Evolutionary conservation across 2,329 filamentous ascomycete species (phyloP), one percentile per base, ranked within the genome.

Genomic region (Fusarium sterilihyphosum): DNA sequence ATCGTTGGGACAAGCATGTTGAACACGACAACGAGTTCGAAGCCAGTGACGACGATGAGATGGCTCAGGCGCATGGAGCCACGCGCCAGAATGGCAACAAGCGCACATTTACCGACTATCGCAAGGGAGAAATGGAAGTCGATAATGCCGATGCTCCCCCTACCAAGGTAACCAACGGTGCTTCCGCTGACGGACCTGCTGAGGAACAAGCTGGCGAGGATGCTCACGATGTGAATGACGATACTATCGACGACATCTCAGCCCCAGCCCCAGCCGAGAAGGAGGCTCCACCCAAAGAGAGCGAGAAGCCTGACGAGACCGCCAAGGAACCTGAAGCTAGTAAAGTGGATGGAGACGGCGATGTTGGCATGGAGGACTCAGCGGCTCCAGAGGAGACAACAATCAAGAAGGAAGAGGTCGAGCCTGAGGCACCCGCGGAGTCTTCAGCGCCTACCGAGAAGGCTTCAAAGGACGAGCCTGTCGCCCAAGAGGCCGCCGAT

Each of bases 11-110:
- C 73, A 92, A 95, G 82, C 91, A 89, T 56, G 88, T 94, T 33
- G 89, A 91, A 61, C 90, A 93, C 66, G 90, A 94, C 13, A 93
- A 93, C 76, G 96, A 98, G 80, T 90, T 95, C 49, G 93, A 95
- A 67, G 93, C 96, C 49, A 97, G 94, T 73, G 95, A 97, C 70
- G 94, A 98, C 68, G 96, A 98, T 77, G 94, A 97, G 17, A 90
- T 94, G 82, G 89, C 89, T 47, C 86, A 86, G 47, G 88, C 89
- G 43, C 94, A 96, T 75, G 96, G 95, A 22, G 88, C 95, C 46
- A 91, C 89, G 59, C 83, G 82, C 40, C 82, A 83, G 38, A 87
- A 85, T 37, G 86, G 84, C 35, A 85, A 83, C 63, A 85, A 86
- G 74, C 86, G 87, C 24, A 85, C 85, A 3, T 90, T 90, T 74